phyloP scores from a whole-genome alignment of 1,139 yeast genomes.

The Ogataea hybrid region DNA sequence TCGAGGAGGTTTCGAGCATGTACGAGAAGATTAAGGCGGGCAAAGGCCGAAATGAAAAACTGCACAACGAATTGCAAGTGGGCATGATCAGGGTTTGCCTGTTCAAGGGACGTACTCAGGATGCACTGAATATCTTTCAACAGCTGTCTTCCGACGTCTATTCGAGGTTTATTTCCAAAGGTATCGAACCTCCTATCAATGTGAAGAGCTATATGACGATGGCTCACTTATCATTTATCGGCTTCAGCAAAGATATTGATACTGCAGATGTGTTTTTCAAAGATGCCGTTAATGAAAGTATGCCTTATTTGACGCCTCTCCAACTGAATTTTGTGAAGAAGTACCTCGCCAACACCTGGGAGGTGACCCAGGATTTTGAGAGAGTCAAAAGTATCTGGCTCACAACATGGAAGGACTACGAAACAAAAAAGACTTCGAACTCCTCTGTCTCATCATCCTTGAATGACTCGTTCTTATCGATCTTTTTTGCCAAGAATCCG shows the following conservation, averaged over 20 bases:
- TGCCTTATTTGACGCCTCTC: constrained; percentile 69
- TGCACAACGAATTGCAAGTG: constrained; percentile 51
- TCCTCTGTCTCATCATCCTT: constrained; percentile 65
- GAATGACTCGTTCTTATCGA: constrained; percentile 65
- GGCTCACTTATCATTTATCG: constrained; percentile 77
- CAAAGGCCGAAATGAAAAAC: constrained; percentile 31
- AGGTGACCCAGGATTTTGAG: constrained; percentile 54
- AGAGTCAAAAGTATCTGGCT: constrained; percentile 64
- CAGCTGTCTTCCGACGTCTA: constrained; percentile 39
- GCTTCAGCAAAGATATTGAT: constrained; percentile 70
- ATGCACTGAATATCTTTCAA: constrained; percentile 50
- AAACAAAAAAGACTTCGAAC: constrained; percentile 51
- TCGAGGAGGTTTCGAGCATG: constrained; percentile 54
- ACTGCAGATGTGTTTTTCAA: constrained; percentile 74
- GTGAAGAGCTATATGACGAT: constrained; percentile 50
- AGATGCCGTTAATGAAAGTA: constrained; percentile 61
- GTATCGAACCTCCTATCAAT: constrained; percentile 32
- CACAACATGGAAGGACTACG: constrained; percentile 57
- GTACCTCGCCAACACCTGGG: constrained; percentile 63
- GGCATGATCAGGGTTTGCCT: constrained; percentile 65
- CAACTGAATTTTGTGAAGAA: constrained; percentile 77
- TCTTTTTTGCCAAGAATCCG: constrained; percentile 64
- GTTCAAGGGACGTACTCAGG: constrained; percentile 46
- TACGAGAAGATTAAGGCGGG: constrained; percentile 42
- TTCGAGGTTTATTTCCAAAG: constrained; percentile 29